Conservation (phyloP, 176 grass and related monocot genomes). For the Triticum urartu region DNA sequence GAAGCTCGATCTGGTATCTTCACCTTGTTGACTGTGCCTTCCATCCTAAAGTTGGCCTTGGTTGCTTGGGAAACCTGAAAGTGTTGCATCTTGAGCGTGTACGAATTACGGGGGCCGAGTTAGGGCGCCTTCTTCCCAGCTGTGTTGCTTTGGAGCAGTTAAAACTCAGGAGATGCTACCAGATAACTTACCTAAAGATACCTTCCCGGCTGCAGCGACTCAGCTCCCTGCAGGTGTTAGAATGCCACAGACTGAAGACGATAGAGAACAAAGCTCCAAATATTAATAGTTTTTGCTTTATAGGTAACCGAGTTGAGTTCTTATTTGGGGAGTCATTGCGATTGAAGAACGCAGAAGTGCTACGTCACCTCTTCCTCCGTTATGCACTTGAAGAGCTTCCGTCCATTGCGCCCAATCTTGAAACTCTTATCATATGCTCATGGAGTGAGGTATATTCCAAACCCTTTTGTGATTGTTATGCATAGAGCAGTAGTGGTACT, state of each 20-base stretch:
- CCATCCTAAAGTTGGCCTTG: not conserved
- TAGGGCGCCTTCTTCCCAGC: not conserved
- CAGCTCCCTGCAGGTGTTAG: not conserved
- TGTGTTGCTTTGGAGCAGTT: not conserved
- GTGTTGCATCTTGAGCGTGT: not conserved
- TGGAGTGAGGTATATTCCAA: not conserved
- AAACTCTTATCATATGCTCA: not conserved
- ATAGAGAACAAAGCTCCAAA: not conserved
- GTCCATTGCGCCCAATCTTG: not conserved
- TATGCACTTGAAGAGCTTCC: not conserved
- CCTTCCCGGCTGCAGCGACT: not conserved
- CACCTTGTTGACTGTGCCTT: not conserved
- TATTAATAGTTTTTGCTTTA: not conserved
- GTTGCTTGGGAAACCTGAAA: not conserved
- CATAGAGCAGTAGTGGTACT: too few species aligned
- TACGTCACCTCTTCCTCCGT: not conserved
- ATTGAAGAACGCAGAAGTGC: not conserved
- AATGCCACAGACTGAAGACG: not conserved
- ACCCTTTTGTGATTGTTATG: not conserved
- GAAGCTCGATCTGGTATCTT: not conserved
- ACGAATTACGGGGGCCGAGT: not conserved
- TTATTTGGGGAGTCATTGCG: not conserved
- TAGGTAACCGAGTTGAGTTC: not conserved
- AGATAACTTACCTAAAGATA: not conserved
- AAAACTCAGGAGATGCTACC: not conserved